Percentiles rank a stretch among this genome's conserved stretches.
Evolutionary conservation across 345 rosid genomes (phyloP).

Genomic region (Alliaria petiolata): DNA sequence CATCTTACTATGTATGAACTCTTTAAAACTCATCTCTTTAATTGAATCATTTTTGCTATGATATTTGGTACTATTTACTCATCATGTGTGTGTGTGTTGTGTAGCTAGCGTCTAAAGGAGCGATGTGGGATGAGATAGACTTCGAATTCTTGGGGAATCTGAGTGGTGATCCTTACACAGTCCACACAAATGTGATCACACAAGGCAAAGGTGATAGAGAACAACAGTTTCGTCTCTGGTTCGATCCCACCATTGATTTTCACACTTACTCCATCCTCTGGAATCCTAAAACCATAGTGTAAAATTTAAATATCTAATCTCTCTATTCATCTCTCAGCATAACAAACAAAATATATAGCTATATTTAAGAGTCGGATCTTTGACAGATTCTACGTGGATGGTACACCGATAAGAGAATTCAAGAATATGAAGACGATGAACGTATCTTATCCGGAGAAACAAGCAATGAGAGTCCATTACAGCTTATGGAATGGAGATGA

Average conservation of each 20-base stretch:
- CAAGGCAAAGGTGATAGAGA: conserved; percentile 54
- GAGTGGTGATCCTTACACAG: conserved; percentile 55
- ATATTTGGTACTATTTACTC: not conserved
- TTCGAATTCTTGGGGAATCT: conserved; percentile 54
- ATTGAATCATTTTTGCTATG: not conserved
- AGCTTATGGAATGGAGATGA: conserved; percentile 70
- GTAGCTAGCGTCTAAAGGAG: conserved; percentile 49
- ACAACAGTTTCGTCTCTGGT: conserved; percentile 54
- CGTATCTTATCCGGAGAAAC: conserved; percentile 52
- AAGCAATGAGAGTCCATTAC: conserved; percentile 56
- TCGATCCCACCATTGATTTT: not conserved
- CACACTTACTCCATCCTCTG: not conserved
- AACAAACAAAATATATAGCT: not conserved
- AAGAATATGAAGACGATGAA: conserved; percentile 45
- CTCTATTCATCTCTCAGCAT: not conserved
- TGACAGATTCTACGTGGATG: not conserved
- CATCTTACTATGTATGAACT: conserved; percentile 44
- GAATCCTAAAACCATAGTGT: not conserved
- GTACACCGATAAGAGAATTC: conserved; percentile 61
- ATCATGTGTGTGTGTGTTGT: not conserved
- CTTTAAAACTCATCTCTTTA: not conserved
- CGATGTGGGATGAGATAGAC: conserved; percentile 58
- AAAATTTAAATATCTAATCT: not conserved
- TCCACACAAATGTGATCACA: conserved; percentile 49
- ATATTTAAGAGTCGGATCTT: not conserved